Conservation (phyloP, 306 rosid species). For the Vicia villosa region DNA sequence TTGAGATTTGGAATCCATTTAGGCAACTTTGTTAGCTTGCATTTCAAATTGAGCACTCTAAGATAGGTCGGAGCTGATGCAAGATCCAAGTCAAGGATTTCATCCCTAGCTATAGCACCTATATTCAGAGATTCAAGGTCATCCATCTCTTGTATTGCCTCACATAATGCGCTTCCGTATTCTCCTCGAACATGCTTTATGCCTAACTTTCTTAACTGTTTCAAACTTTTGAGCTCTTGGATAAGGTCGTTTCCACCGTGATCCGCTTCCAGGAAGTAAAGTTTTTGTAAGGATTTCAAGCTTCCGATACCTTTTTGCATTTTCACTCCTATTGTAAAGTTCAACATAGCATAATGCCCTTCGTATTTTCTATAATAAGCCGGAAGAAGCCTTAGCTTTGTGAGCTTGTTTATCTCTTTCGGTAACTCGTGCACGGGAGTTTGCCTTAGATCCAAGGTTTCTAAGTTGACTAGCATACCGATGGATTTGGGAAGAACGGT, state of each 20-base stretch:
- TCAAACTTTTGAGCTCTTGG: constrained; percentile 5
- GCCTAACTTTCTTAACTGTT: constrained; percentile 23
- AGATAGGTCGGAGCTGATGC: neutral
- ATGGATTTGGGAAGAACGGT: constrained; percentile 4
- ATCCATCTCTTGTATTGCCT: constrained; percentile 2
- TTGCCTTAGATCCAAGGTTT: constrained; percentile 25
- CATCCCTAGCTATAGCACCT: neutral
- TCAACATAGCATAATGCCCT: neutral
- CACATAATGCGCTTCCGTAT: neutral
- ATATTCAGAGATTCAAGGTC: constrained; percentile 27
- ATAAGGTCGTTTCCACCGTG: constrained; percentile 13
- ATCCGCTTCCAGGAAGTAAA: constrained; percentile 14
- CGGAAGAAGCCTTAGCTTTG: constrained; percentile 16
- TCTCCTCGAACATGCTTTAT: neutral
- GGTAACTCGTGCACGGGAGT: constrained; percentile 21
- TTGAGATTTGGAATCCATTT: constrained; percentile 22
- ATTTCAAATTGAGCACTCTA: constrained; percentile 2
- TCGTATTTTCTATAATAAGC: constrained; percentile 17
- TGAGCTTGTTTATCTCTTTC: constrained; percentile 25
- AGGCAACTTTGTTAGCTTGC: constrained; percentile 13
- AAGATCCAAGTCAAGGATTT: neutral
- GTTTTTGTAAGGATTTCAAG: constrained; percentile 16
- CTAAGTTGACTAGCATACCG: constrained; percentile 14
- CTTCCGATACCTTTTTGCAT: constrained; percentile 1
- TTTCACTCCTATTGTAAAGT: constrained; percentile 11